These are phyloP conservation scores for Neurospora intermedia DNA, from an alignment of 495 filamentous ascomycete genomes.

Conservation along the genomic window DNA sequence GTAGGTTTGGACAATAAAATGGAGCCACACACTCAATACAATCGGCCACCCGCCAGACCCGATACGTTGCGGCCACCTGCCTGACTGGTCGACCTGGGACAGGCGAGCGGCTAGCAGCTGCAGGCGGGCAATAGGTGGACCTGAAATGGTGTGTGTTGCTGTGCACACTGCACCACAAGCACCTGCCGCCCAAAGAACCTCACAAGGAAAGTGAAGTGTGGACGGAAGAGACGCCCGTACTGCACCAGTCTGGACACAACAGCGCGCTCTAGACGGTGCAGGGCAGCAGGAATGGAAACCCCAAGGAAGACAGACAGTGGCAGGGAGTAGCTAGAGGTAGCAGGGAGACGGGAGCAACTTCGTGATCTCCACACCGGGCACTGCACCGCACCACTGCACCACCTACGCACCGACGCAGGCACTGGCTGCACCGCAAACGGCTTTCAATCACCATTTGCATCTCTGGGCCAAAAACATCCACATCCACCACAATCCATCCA, in stretches of 20 bases:
- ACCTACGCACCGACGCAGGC: too few species aligned
- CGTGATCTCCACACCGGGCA: not conserved
- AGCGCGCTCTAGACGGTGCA: not conserved
- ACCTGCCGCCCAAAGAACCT: not conserved
- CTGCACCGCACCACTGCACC: too few species aligned
- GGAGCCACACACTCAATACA: not conserved
- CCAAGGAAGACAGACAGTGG: not conserved
- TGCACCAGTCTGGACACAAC: constrained; percentile 7
- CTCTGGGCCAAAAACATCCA: not conserved
- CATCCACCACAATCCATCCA: not conserved
- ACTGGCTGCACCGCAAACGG: not conserved
- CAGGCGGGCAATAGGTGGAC: not conserved
- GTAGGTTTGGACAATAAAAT: not conserved
- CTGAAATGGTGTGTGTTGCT: not conserved
- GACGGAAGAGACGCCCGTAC: not conserved
- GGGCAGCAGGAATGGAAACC: not conserved
- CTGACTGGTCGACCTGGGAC: not conserved
- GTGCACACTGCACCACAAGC: not conserved
- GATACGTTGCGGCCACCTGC: not conserved
- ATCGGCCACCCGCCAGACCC: not conserved
- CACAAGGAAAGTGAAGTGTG: not conserved
- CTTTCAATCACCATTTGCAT: not conserved
- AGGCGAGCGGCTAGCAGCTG: constrained; percentile 13
- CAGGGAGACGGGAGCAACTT: not conserved
- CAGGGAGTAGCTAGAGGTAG: not conserved